These are phyloP conservation scores for Rhododendron mucronatum DNA, from an alignment of 148 eudicot species.

Conservation along the genomic window DNA sequence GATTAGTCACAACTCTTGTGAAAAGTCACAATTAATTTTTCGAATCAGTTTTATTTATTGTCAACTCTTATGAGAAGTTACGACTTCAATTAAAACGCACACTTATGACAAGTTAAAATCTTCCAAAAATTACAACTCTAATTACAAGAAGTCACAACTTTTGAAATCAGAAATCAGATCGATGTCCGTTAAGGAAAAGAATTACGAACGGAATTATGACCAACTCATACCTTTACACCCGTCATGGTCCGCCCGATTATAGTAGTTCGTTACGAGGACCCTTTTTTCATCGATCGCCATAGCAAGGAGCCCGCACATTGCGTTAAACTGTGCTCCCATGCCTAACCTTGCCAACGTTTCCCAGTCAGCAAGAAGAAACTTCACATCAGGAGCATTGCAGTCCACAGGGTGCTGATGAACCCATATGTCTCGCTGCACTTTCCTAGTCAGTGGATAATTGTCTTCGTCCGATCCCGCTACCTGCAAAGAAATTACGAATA, in stretches of 20 bases:
- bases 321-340: slow-evolving; percentile 88
- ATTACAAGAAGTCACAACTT: too few species aligned
- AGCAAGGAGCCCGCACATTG: slow-evolving; percentile 84
- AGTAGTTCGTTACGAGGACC: slow-evolving; percentile 72
- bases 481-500: slow-evolving; percentile 21
- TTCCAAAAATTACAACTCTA: too few species aligned
- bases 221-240: slow-evolving; percentile 68
- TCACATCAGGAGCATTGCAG: slow-evolving; percentile 62
- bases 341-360: slow-evolving; percentile 77
- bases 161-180: neutral
- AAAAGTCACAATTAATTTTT: too few species aligned
- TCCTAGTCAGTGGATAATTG: slow-evolving; percentile 88
- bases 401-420: slow-evolving; percentile 79
- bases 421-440: slow-evolving; percentile 92
- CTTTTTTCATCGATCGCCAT: slow-evolving; percentile 74
- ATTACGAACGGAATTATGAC: neutral
- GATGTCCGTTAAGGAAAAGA: neutral
- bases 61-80: too few species aligned
- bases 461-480: slow-evolving; percentile 81
- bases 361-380: slow-evolving; percentile 86
- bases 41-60: too few species aligned
- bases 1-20: too few species aligned
- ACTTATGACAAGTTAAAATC: too few species aligned
- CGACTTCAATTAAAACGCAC: too few species aligned
- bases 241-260: slow-evolving; percentile 93